phyloP scores from a whole-genome alignment of 495 filamentous ascomycete species.

The Penicillium salamii region DNA sequence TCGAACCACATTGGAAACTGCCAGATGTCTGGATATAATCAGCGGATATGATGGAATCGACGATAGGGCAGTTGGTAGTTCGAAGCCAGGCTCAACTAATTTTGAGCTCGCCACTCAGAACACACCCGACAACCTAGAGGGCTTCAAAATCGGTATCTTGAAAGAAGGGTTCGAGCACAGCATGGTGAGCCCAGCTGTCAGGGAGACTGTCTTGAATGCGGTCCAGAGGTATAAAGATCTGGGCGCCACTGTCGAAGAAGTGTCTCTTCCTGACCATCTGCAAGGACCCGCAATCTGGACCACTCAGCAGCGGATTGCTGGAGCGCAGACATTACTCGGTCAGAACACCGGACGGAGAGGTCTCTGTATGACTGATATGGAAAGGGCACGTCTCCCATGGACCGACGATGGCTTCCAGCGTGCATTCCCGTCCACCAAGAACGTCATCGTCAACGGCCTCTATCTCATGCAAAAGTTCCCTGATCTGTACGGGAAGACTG shows the following conservation, averaged over 20 bases:
- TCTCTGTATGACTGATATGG: conserved; percentile 40
- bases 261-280: conserved; percentile 51
- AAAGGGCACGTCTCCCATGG: conserved; percentile 29
- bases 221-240: conserved; percentile 45
- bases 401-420: conserved; percentile 29
- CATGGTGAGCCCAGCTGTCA: conserved; percentile 41
- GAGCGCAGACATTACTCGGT: conserved; percentile 38
- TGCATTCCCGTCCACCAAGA: conserved; percentile 41
- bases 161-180: conserved; percentile 47
- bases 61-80: conserved; percentile 46
- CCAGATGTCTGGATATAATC: conserved; percentile 49
- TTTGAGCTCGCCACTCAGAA: conserved; percentile 33
- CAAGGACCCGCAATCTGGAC: conserved; percentile 51
- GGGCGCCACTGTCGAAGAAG: conserved; percentile 49
- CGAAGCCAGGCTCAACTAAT: conserved; percentile 40
- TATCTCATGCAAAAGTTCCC: conserved; percentile 39
- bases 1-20: conserved; percentile 47
- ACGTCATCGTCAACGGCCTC: conserved; percentile 41
- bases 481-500: conserved; percentile 38
- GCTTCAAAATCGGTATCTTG: conserved; percentile 51
- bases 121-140: conserved; percentile 33
- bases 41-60: conserved; percentile 57
- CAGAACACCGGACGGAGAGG: conserved; percentile 38
- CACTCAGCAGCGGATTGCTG: conserved; percentile 41
- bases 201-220: conserved; percentile 38